Percentiles rank a stretch among this genome's conserved stretches.
Evolutionary conservation across 2,329 filamentous ascomycete species (phyloP).

Genomic region (Pestalotiopsis sp.): DNA sequence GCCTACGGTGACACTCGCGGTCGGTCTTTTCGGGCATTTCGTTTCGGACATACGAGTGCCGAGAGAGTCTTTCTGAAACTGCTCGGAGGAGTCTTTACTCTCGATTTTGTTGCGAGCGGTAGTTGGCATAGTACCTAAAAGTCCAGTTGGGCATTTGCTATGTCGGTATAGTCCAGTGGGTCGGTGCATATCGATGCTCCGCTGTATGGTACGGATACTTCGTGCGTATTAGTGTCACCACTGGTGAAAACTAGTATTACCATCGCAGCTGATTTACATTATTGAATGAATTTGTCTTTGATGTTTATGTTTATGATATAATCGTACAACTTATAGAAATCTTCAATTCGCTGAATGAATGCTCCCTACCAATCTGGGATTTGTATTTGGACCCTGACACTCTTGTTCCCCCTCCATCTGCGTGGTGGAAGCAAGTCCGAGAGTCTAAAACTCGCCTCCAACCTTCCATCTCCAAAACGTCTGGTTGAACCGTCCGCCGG

Average conservation of each 20-base stretch:
- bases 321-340: background rate
- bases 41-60: conserved; percentile 2
- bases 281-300: background rate
- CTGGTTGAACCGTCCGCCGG: conserved; percentile 24
- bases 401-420: background rate
- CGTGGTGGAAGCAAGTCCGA: background rate
- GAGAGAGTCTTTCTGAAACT: background rate
- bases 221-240: no score
- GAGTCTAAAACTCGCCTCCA: conserved; percentile 26
- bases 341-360: background rate
- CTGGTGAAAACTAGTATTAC: background rate
- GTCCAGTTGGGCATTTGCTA: no score
- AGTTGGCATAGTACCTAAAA: no score
- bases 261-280: background rate
- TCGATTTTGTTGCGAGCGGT: background rate
- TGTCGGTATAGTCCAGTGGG: no score
- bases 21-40: background rate
- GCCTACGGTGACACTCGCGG: background rate
- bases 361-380: background rate
- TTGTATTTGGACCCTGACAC: background rate
- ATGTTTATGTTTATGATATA: background rate
- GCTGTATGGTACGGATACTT: no score
- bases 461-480: conserved; percentile 25
- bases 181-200: no score
- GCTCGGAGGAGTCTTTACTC: background rate